Evolutionary conservation across 2,329 filamentous ascomycete genomes (phyloP).

Genomic region (Cercospora sp.): DNA sequence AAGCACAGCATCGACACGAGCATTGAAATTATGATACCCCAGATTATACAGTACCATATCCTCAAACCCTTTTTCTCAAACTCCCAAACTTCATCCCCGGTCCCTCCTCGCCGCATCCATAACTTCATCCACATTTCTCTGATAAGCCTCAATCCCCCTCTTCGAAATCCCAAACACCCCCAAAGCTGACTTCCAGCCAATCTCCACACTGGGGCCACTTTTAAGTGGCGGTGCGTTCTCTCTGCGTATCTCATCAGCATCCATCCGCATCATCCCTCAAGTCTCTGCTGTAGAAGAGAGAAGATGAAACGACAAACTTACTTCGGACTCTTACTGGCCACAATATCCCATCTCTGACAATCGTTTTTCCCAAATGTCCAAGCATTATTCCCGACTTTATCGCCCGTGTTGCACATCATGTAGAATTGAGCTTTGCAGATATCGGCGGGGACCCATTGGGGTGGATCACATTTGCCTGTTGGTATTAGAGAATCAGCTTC

Average conservation of each 20-base stretch:
- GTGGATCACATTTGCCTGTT: slow-evolving; percentile 11
- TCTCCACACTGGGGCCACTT: background rate
- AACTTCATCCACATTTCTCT: background rate
- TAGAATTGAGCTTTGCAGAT: slow-evolving; percentile 15
- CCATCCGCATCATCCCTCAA: background rate
- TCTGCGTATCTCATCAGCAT: background rate
- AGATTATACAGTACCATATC: background rate
- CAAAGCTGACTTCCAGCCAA: background rate
- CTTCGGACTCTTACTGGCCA: slow-evolving; percentile 1
- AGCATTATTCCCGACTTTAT: background rate
- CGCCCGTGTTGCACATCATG: slow-evolving; percentile 10
- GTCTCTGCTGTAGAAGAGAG: too few relatives aligned
- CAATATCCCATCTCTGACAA: slow-evolving; percentile 15
- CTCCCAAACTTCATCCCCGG: background rate
- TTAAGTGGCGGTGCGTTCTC: background rate
- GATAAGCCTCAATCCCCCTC: background rate
- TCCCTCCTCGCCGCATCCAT: background rate
- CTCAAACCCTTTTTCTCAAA: background rate
- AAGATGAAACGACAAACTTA: background rate
- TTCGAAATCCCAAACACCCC: background rate
- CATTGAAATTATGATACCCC: background rate
- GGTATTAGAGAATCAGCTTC: too few relatives aligned
- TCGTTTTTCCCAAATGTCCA: slow-evolving; percentile 7
- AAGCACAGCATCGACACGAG: background rate
- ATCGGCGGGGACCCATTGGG: slow-evolving; percentile 14